Evolutionary conservation across 2,329 filamentous ascomycete species (phyloP).

Genomic region (Xylaria sp.): DNA sequence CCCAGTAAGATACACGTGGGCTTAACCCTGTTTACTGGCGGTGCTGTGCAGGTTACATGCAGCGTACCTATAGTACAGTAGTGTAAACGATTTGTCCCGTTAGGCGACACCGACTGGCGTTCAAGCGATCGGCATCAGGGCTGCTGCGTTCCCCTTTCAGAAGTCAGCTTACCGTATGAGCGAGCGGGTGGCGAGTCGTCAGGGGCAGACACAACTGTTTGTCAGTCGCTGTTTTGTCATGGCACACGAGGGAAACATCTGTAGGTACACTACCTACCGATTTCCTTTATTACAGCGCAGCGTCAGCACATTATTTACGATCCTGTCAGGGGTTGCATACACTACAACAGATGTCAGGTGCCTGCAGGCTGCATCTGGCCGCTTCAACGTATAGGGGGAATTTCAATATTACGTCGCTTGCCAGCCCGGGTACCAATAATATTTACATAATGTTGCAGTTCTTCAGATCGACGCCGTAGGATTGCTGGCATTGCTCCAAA

Average conservation of each 20-base stretch:
- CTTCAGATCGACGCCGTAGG: constrained; percentile 58
- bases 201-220: neutral
- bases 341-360: neutral
- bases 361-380: neutral
- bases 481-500: constrained; percentile 72
- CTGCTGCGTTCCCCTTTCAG: constrained; percentile 17
- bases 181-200: neutral
- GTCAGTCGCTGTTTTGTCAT: constrained; percentile 1
- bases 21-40: neutral
- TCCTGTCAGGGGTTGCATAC: constrained; percentile 6
- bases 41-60: neutral
- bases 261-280: neutral
- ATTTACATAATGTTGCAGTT: constrained; percentile 66
- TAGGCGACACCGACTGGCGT: neutral
- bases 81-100: neutral
- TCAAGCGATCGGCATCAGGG: constrained; percentile 5
- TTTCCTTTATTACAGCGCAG: neutral
- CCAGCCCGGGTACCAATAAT: neutral
- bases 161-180: constrained; percentile 11
- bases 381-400: neutral
- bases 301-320: constrained; percentile 1
- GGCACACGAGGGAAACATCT: too few relatives aligned
- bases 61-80: too few relatives aligned
- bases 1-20: neutral
- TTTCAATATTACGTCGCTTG: neutral